Conservation (phyloP, 352 stramenopile species). For the Phytophthora hibernalis region DNA sequence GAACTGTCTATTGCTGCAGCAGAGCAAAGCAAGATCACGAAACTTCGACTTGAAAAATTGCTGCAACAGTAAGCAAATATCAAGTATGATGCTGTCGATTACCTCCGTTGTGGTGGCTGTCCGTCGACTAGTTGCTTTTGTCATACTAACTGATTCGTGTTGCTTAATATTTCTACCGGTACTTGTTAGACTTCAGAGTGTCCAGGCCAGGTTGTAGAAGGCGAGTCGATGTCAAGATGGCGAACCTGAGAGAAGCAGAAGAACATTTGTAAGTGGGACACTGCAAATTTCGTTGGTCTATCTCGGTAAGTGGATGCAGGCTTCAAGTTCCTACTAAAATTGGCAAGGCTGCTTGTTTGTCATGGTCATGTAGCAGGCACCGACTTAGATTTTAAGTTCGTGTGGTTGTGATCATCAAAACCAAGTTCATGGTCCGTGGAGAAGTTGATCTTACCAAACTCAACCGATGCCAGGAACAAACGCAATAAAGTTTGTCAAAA, state of each 20-base stretch:
- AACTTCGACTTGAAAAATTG: slow-evolving; percentile 73
- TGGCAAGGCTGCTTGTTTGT: background rate
- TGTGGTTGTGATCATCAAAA: slow-evolving; percentile 8
- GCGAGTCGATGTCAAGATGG: background rate
- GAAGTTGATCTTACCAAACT: too few species aligned
- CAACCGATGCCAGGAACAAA: too few species aligned
- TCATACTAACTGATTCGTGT: background rate
- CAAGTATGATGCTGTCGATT: slow-evolving; percentile 6
- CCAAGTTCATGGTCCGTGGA: background rate
- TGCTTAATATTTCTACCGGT: background rate
- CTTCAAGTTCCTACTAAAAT: too few species aligned
- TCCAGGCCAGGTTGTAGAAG: slow-evolving; percentile 9
- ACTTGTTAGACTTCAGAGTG: slow-evolving; percentile 7
- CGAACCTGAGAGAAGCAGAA: background rate
- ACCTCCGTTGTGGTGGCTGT: background rate
- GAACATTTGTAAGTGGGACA: background rate
- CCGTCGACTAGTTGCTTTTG: background rate
- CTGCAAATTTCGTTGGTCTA: slow-evolving; percentile 35
- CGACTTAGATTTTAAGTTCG: slow-evolving; percentile 35
- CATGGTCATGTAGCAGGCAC: slow-evolving; percentile 2
- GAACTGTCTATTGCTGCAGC: slow-evolving; percentile 67
- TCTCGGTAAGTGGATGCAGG: slow-evolving; percentile 14
- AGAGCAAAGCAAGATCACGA: slow-evolving; percentile 85
- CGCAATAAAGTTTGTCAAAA: too few species aligned
- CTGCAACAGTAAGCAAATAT: slow-evolving; percentile 58